Conservation (phyloP, 352 stramenopile genomes). For the Globisporangium echinulatum region DNA sequence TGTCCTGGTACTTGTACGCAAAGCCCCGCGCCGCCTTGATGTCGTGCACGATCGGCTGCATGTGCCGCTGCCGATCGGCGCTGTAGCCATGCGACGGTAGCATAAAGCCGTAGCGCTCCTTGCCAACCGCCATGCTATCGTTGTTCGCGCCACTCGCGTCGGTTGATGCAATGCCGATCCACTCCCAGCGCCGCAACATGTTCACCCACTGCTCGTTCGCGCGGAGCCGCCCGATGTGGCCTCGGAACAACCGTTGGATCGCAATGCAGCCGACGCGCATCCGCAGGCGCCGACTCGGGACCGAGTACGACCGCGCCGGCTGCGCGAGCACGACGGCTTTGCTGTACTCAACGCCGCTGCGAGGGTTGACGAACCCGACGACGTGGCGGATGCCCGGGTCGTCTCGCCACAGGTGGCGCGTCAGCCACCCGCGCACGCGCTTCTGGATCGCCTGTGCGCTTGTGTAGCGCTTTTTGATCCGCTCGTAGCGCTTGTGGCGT, state of each 20-base stretch:
- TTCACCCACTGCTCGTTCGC: conserved; percentile 59
- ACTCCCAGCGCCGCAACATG: conserved; percentile 73
- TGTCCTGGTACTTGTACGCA: conserved; percentile 65
- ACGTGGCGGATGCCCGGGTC: conserved; percentile 44
- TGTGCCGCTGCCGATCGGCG: conserved; percentile 31
- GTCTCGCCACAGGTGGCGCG: conserved; percentile 52
- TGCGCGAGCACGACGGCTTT: conserved; percentile 34
- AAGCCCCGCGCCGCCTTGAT: conserved; percentile 38
- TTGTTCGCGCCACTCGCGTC: conserved; percentile 23
- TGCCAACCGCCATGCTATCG: conserved; percentile 50
- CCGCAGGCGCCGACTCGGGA: conserved; percentile 36
- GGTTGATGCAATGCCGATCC: conserved; percentile 39
- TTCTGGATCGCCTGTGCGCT: conserved; percentile 47
- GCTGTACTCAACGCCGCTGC: conserved; percentile 42
- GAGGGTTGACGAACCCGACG: conserved; percentile 29
- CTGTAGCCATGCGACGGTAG: conserved; percentile 50
- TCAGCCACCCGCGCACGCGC: conserved; percentile 55
- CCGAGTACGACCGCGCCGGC: conserved; percentile 44
- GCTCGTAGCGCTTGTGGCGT: conserved; percentile 30
- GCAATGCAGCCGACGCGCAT: conserved; percentile 22
- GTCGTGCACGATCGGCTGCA: conserved; percentile 32
- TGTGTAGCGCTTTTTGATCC: conserved; percentile 42
- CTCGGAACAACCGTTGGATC: conserved; percentile 52
- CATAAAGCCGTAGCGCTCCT: conserved; percentile 47
- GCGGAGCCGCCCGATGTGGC: conserved; percentile 37